Evolutionary conservation across 202 grass and related monocot genomes (phyloP), one percentile per base, ranked within the genome.

Genomic region (Digitaria exilis): DNA sequence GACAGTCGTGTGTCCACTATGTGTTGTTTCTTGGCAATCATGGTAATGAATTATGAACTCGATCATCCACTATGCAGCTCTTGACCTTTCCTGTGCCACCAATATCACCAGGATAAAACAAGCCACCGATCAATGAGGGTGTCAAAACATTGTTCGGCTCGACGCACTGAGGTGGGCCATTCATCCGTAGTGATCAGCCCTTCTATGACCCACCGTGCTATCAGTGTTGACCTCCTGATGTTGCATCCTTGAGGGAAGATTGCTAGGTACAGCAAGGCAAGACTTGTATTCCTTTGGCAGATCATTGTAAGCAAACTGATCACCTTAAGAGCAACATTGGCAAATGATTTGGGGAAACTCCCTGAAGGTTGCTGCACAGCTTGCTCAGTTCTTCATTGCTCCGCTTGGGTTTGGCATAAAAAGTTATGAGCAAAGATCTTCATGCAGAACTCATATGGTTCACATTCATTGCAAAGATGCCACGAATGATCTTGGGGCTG

Each of bases 371-470:
- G 71, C 0, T 14, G 10, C 37, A 2, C 28, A 84, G 9, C 63
- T 77, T 84, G 0, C 7, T 0, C n/a, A 84, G 5, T 0, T 77
- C 82, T 35, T 77, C 28, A 1, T 19, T 14, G 51, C 28, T 58
- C 28, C 73, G 69, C 7, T 48, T 69, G 8, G 63, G 73, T 2
- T 84, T 84, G 3, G 51, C 19, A 1, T 55, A 73, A 8, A 85
- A 9, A 44, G 56, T 44, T 44, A 34, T 43, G 84, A n/a, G 39
- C 0, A 0, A 84, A 77, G 28, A 69, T 48, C 51, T 76, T 58
- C 82, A 77, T 77, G 73, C 39, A 77, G 64, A 77, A 59, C 28
- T 68, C 82, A 29, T 77, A 0, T 15, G 29, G 35, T 0, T 28
- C 1, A 39, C 82, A 84, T 7, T 46, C 5, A 0, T n/a, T 69